These are phyloP conservation scores for Kazachstania viticola DNA, from an alignment of 805 yeast genomes.

Conservation along the genomic window DNA sequence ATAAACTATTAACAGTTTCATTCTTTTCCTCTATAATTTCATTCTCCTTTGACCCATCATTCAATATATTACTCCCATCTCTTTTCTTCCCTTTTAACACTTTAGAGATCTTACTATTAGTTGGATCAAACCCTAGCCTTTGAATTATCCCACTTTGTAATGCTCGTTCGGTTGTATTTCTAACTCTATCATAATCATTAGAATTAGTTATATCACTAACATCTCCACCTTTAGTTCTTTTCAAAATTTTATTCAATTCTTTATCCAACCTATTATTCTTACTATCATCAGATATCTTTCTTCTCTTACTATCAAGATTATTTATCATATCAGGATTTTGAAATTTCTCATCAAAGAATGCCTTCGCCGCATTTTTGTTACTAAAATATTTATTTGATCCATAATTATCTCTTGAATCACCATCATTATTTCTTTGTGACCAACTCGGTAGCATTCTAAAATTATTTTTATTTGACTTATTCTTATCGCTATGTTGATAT, in stretches of 20 bases:
- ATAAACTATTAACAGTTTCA: constrained; percentile 16
- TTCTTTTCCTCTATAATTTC: not conserved
- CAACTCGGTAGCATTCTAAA: constrained; percentile 6
- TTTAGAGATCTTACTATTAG: constrained; percentile 21
- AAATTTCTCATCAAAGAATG: constrained; percentile 40
- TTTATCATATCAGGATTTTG: constrained; percentile 36
- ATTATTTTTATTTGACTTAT: not conserved
- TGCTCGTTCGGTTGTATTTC: constrained; percentile 27
- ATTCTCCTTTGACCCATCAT: not conserved
- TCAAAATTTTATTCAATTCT: constrained; percentile 16
- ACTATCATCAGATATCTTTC: constrained; percentile 30
- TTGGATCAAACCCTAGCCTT: constrained; percentile 44
- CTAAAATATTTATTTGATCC: constrained; percentile 24
- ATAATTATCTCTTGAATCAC: constrained; percentile 2
- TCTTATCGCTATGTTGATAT: not conserved
- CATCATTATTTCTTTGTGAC: constrained; percentile 4
- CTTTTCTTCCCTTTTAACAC: constrained; percentile 7
- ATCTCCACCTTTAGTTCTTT: constrained; percentile 8
- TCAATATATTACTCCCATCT: not conserved
- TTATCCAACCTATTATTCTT: constrained; percentile 21
- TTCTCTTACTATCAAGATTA: constrained; percentile 29
- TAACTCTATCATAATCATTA: constrained; percentile 16
- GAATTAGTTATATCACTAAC: constrained; percentile 10
- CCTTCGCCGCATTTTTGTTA: constrained; percentile 32
- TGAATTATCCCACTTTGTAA: constrained; percentile 31